These are phyloP conservation scores for Boletus pseudo-olivaceus DNA, from an alignment of 768 basidiomycete genomes.

Conservation along the genomic window DNA sequence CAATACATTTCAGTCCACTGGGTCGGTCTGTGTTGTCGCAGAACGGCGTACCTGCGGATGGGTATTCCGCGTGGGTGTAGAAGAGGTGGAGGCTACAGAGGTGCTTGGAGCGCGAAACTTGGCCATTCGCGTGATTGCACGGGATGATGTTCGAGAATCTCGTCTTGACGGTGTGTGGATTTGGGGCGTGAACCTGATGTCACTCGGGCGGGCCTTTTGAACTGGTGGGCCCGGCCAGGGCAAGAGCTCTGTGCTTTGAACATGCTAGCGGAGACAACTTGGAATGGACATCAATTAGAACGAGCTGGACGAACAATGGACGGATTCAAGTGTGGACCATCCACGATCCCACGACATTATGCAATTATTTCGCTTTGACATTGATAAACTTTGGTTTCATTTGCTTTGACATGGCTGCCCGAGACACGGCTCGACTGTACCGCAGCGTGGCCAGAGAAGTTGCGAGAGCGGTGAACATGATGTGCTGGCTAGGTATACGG, in stretches of 20 bases:
- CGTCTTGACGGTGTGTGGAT: not conserved
- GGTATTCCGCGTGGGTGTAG: not conserved
- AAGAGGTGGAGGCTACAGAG: constrained; percentile 10
- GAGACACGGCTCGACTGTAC: constrained; percentile 21
- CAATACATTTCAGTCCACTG: not conserved
- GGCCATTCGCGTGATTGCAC: constrained; percentile 8
- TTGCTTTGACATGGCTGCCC: constrained; percentile 26
- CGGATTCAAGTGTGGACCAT: constrained; percentile 2
- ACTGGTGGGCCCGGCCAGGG: not conserved
- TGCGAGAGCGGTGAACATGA: constrained; percentile 21
- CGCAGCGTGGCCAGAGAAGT: constrained; percentile 31
- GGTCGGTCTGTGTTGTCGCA: not conserved
- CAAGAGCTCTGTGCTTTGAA: constrained; percentile 11
- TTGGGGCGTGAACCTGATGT: not conserved
- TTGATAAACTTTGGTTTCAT: not conserved
- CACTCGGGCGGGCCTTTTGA: constrained; percentile 16
- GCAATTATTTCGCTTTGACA: constrained; percentile 10
- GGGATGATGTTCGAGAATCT: not conserved
- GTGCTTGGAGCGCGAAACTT: constrained; percentile 18
- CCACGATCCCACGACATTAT: constrained; percentile 15
- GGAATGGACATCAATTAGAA: constrained; percentile 8
- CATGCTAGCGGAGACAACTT: constrained; percentile 1
- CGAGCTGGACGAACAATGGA: constrained; percentile 22
- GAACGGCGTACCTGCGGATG: constrained; percentile 8
- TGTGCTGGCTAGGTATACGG: not conserved